Percentiles rank a stretch among this genome's conserved stretches.
These are phyloP conservation scores for Penicillium sp. DNA, from an alignment of 2,329 filamentous ascomycete genomes.

Conservation along the genomic window DNA sequence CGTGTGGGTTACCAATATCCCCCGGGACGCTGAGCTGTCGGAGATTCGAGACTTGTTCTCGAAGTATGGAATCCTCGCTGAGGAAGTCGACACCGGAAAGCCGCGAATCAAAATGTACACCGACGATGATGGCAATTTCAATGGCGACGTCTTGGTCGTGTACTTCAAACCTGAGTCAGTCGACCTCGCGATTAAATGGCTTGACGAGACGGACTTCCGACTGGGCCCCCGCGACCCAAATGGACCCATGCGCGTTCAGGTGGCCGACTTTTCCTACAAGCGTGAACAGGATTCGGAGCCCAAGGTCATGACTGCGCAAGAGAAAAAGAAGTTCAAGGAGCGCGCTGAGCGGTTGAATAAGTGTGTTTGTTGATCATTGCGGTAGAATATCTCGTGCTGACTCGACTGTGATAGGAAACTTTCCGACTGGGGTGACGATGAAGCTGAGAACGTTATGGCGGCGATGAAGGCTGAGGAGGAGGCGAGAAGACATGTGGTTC, in stretches of 20 bases:
- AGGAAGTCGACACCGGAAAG: slow-evolving; percentile 84
- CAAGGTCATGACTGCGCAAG: slow-evolving; percentile 51
- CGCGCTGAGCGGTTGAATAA: slow-evolving; percentile 83
- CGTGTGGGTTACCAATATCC: slow-evolving; percentile 86
- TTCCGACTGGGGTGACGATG: slow-evolving; percentile 93
- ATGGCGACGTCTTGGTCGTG: slow-evolving; percentile 87
- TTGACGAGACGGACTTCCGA: slow-evolving; percentile 66
- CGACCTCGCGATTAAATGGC: slow-evolving; percentile 56
- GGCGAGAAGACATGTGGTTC: slow-evolving; percentile 59
- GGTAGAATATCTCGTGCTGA: slow-evolving; percentile 14
- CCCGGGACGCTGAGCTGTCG: slow-evolving; percentile 70
- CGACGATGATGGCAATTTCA: slow-evolving; percentile 78
- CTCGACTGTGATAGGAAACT: slow-evolving; percentile 61
- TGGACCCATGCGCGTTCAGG: slow-evolving; percentile 75
- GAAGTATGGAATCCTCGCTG: slow-evolving; percentile 86
- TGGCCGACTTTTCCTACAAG: slow-evolving; percentile 89
- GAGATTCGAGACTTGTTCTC: slow-evolving; percentile 85
- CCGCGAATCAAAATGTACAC: slow-evolving; percentile 92
- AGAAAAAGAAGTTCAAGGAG: slow-evolving; percentile 86
- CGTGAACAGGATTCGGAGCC: slow-evolving; percentile 58
- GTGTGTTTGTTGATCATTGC: slow-evolving; percentile 34
- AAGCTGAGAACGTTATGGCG: slow-evolving; percentile 31
- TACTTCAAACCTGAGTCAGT: slow-evolving; percentile 97
- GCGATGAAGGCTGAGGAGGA: neutral
- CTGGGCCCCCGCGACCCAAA: slow-evolving; percentile 51